Evolutionary conservation across 768 basidiomycete species (phyloP).

Genomic region (Russula brevipes): DNA sequence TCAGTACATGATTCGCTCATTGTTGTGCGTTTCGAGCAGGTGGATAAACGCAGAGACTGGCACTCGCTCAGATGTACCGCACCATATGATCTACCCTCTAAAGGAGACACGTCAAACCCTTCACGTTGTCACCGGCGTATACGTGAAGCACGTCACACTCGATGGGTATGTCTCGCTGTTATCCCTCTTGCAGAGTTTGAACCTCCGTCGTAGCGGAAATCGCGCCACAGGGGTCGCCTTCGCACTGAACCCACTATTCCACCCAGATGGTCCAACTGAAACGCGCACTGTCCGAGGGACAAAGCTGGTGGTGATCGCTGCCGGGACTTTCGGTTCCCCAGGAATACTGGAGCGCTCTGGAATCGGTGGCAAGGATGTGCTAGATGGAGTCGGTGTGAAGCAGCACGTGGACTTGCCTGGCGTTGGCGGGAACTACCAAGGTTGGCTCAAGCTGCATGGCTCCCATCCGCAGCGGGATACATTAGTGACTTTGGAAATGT

Average conservation of each 20-base stretch:
- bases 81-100: slow-evolving; percentile 35
- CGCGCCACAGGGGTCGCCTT: slow-evolving; percentile 39
- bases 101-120: slow-evolving; percentile 33
- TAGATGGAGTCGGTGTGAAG: slow-evolving; percentile 31
- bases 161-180: slow-evolving; percentile 30
- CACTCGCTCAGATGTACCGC: slow-evolving; percentile 51
- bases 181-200: neutral
- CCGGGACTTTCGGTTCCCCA: slow-evolving; percentile 42
- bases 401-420: slow-evolving; percentile 37
- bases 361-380: slow-evolving; percentile 34
- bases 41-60: slow-evolving; percentile 51
- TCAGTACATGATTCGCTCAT: neutral
- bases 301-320: slow-evolving; percentile 37
- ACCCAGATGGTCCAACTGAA: slow-evolving; percentile 19
- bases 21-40: slow-evolving; percentile 33
- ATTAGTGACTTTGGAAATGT: neutral
- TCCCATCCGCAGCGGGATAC: neutral
- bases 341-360: slow-evolving; percentile 52
- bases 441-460: slow-evolving; percentile 21
- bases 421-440: slow-evolving; percentile 42
- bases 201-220: slow-evolving; percentile 28
- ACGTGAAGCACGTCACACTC: slow-evolving; percentile 35
- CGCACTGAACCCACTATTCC: slow-evolving; percentile 28
- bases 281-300: slow-evolving; percentile 29
- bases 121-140: slow-evolving; percentile 31